Evolutionary conservation across 352 stramenopile species (phyloP).

Genomic region (Sclerospora graminicola): DNA sequence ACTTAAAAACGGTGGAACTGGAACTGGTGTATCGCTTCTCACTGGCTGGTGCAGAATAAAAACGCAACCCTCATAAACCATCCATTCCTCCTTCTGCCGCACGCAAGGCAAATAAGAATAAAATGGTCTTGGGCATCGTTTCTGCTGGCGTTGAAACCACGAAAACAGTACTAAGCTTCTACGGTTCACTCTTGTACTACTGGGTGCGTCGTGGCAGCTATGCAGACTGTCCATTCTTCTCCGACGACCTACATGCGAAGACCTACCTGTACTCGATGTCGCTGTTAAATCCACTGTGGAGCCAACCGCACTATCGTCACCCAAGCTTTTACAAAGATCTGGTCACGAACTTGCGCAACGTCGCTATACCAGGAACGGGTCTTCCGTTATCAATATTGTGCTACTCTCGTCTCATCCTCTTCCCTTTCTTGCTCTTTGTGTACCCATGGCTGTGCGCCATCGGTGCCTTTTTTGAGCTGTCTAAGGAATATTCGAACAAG

Average conservation of each 20-base stretch:
- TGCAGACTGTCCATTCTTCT: conserved; percentile 71
- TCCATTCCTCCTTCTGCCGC: no score
- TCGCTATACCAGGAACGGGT: conserved; percentile 95
- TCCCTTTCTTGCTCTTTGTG: conserved; percentile 81
- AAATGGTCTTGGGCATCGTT: conserved; percentile 25
- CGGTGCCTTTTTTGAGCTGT: conserved; percentile 69
- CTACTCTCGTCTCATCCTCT: conserved; percentile 74
- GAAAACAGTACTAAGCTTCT: conserved; percentile 58
- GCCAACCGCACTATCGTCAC: conserved; percentile 94
- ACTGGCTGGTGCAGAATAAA: no score
- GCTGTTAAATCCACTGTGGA: conserved; percentile 91
- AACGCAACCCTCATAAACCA: no score
- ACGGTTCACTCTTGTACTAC: conserved; percentile 70
- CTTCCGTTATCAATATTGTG: conserved; percentile 87
- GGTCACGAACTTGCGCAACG: conserved; percentile 95
- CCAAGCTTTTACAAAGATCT: conserved; percentile 90
- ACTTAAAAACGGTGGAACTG: no score
- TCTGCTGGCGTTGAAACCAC: conserved; percentile 11
- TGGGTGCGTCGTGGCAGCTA: conserved; percentile 68
- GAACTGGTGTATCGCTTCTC: no score
- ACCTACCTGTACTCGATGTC: conserved; percentile 93
- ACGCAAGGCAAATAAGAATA: no score
- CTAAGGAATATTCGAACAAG: conserved; percentile 48
- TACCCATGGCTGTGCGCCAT: conserved; percentile 83
- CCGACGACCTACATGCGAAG: conserved; percentile 68